phyloP scores from a whole-genome alignment of 495 filamentous ascomycete genomes.

The Viridothelium virens region DNA sequence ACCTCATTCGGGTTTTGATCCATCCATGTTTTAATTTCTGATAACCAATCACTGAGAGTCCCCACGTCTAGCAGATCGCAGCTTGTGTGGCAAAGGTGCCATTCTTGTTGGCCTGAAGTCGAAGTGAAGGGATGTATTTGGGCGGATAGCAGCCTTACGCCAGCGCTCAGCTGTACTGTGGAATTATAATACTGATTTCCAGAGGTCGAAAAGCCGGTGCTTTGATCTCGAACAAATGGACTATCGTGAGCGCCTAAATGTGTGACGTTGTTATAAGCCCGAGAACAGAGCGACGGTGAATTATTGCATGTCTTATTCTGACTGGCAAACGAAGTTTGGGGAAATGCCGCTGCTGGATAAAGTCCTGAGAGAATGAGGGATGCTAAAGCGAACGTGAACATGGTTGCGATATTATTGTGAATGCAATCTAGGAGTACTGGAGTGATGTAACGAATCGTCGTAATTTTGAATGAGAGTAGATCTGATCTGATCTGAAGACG shows the following conservation, averaged over 20 bases:
- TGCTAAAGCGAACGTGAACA: slow-evolving; percentile 5
- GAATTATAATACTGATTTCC: slow-evolving; percentile 37
- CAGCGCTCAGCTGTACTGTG: slow-evolving; percentile 34
- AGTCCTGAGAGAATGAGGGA: not conserved
- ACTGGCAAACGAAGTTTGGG: not conserved
- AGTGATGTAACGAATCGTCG: too few relatives aligned
- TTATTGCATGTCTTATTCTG: slow-evolving; percentile 48
- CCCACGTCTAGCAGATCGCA: slow-evolving; percentile 35
- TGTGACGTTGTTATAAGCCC: slow-evolving; percentile 54
- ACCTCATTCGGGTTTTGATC: slow-evolving; percentile 36
- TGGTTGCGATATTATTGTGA: not conserved
- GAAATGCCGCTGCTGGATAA: not conserved
- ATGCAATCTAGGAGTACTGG: not conserved
- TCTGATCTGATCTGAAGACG: not conserved
- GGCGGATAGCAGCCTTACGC: slow-evolving; percentile 33
- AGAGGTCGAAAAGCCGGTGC: slow-evolving; percentile 32
- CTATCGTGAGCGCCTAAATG: slow-evolving; percentile 59
- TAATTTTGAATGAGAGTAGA: not conserved
- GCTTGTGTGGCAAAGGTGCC: slow-evolving; percentile 35
- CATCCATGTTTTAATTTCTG: slow-evolving; percentile 33
- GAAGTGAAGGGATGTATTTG: slow-evolving; percentile 29
- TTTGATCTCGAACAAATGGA: slow-evolving; percentile 48
- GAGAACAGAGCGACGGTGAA: slow-evolving; percentile 51
- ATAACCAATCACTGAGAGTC: slow-evolving; percentile 28
- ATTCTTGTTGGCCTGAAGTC: slow-evolving; percentile 18